Base-by-base conservation (phyloP, 2,329 filamentous ascomycete species). In the Cladorrhinum sp. region DNA sequence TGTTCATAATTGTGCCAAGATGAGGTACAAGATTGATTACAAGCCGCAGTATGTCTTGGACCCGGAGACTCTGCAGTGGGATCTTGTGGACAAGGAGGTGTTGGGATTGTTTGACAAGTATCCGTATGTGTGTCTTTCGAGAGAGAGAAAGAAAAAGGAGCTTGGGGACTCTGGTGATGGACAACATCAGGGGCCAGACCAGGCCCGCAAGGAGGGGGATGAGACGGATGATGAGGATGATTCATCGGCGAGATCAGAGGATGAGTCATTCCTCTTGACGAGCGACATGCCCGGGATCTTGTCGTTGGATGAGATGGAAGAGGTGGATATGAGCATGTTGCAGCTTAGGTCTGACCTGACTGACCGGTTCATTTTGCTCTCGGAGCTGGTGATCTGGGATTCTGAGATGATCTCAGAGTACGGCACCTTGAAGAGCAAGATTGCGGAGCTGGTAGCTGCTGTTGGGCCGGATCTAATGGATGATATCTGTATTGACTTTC, bases 21-120 rank as follows among this genome's bases (percentile, higher is more conserved):
- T 95, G 91, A 81, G 81, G 67, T 95, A 95, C 78, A 95, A 95
- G 77, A 88, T 87, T 60, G 88, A 92, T 69, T 95, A 90, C 71
- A 79, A 81, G 10, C 90, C 90, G 1, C 89, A 92, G 69, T 84
- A 87, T 68, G 81, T 95, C 10, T 79, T 93, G 10, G 88, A 93
- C 65, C 88, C 89, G 0, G 83, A 86, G 63, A 81, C 80, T 0
- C 78, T 87, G 64, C 71, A 75, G 8, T 92, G 89, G 88, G 78
- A 87, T 64, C 76, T 77, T 0, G 71, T 91, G 20, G 81, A 86
- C 65, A 74, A 79, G 36, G 74, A 78, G 2, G 70, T 84, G 1
- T 70, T 86, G 51, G 72, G 67, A 1, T 67, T 81, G 8, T 76
- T 82, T 32, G 83, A 88, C 63, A 73, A 76, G 58, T 80, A 83